A percentile compares a stretch with the other conserved stretches of the same genome.
Evolutionary conservation across 2,329 filamentous ascomycete species (phyloP).

Genomic region (Sphaceloma murrayae): DNA sequence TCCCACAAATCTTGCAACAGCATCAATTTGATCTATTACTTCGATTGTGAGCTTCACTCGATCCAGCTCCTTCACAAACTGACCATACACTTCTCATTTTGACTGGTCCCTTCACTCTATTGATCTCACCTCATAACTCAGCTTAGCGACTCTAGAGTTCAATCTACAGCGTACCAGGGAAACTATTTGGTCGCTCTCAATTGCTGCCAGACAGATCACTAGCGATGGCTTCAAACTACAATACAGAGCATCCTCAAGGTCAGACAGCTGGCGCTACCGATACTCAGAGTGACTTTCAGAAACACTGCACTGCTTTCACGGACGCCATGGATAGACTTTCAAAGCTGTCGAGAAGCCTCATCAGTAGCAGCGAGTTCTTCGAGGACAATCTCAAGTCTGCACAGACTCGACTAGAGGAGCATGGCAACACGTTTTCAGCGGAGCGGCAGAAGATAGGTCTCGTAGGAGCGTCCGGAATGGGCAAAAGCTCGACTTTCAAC

Average conservation of each 20-base stretch:
- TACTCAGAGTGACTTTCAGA: neutral
- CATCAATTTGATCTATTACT: too few species aligned
- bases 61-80: too few species aligned
- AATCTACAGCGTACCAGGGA: too few species aligned
- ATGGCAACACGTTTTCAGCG: neutral
- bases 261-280: neutral
- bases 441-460: neutral
- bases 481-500: neutral
- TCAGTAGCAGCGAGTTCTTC: slow-evolving; percentile 6
- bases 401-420: neutral
- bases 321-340: neutral
- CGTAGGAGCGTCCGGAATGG: neutral
- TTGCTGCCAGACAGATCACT: too few species aligned
- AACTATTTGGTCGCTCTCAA: too few species aligned
- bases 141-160: too few species aligned
- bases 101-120: too few species aligned
- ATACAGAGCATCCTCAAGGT: neutral
- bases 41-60: too few species aligned
- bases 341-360: neutral
- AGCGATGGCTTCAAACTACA: neutral
- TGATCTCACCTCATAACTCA: too few species aligned
- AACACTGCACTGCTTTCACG: neutral
- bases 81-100: too few species aligned
- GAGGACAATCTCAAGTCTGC: neutral
- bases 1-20: too few species aligned